Evolutionary conservation across 495 filamentous ascomycete species (phyloP).

Genomic region (Neurospora sp.): DNA sequence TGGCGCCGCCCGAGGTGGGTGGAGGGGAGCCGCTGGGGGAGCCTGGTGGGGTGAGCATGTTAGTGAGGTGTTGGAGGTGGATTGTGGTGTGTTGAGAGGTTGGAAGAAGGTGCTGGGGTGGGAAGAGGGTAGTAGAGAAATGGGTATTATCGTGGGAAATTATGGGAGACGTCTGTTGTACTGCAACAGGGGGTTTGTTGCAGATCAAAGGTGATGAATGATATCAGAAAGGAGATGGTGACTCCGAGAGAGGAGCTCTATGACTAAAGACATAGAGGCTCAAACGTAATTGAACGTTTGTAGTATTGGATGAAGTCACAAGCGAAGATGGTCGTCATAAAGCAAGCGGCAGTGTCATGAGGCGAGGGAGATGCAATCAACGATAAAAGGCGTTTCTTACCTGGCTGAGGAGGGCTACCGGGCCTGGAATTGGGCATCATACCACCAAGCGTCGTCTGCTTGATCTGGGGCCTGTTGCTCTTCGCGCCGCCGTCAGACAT

Average conservation of each 20-base stretch:
- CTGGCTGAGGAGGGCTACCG: constrained; percentile 35
- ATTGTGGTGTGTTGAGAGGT: background rate
- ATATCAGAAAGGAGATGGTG: background rate
- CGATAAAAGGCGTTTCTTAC: constrained; percentile 5
- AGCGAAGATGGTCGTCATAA: background rate
- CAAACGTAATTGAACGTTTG: background rate
- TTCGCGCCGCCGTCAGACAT: constrained; percentile 58
- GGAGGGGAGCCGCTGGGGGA: background rate
- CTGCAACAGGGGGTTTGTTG: background rate
- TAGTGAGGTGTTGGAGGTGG: background rate
- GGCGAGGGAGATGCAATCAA: background rate
- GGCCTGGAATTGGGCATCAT: constrained; percentile 44
- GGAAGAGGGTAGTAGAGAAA: background rate
- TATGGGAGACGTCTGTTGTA: background rate
- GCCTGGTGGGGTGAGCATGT: background rate
- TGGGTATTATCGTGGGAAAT: background rate
- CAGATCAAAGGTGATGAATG: too few species aligned
- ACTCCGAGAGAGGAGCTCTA: background rate
- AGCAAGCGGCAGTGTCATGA: background rate
- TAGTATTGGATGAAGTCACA: too few species aligned
- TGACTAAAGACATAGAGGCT: background rate
- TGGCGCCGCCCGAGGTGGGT: background rate
- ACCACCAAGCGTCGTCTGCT: constrained; percentile 32
- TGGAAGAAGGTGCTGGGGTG: background rate
- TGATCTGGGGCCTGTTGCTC: background rate